Conservation (phyloP, 2,329 filamentous ascomycete species). For the Blastomyces percursus region DNA sequence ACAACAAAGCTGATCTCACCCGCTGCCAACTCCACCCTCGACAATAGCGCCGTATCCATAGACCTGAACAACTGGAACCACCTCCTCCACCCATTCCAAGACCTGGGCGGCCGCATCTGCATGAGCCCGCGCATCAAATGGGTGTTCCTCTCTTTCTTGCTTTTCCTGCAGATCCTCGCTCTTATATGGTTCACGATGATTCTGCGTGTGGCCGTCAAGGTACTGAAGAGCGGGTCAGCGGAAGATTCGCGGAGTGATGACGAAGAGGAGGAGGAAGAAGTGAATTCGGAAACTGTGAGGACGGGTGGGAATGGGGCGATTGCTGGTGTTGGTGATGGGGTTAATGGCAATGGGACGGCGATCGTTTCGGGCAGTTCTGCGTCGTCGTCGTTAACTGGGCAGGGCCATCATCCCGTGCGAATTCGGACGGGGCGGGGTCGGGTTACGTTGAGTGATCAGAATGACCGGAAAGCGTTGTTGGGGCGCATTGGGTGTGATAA, state of each 20-base stretch:
- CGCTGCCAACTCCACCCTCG: conserved; percentile 20
- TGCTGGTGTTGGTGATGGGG: conserved; percentile 8
- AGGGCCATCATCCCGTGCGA: conserved; percentile 14
- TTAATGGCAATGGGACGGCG: conserved; percentile 16
- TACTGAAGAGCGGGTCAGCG: conserved; percentile 61
- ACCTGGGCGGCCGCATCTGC: conserved; percentile 64
- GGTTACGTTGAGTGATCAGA: conserved; percentile 30
- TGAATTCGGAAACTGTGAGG: neutral
- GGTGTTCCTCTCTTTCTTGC: conserved; percentile 64
- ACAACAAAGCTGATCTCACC: conserved; percentile 18
- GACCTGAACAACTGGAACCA: conserved; percentile 40
- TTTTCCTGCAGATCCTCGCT: conserved; percentile 68
- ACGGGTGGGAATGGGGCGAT: neutral
- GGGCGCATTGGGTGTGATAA: conserved; percentile 27
- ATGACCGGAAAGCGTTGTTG: conserved; percentile 28
- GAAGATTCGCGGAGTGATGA: conserved; percentile 84
- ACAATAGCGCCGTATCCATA: neutral
- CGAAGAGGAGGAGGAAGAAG: conserved; percentile 50
- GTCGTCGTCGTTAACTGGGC: neutral
- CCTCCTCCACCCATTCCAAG: conserved; percentile 61
- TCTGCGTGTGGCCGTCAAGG: conserved; percentile 65
- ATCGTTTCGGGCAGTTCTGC: conserved; percentile 21
- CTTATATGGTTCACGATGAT: conserved; percentile 88
- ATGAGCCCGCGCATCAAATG: conserved; percentile 64
- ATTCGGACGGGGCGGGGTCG: conserved; percentile 29